These are phyloP conservation scores for Claviceps sp. DNA, from an alignment of 2,329 filamentous ascomycete species.

Conservation along the genomic window DNA sequence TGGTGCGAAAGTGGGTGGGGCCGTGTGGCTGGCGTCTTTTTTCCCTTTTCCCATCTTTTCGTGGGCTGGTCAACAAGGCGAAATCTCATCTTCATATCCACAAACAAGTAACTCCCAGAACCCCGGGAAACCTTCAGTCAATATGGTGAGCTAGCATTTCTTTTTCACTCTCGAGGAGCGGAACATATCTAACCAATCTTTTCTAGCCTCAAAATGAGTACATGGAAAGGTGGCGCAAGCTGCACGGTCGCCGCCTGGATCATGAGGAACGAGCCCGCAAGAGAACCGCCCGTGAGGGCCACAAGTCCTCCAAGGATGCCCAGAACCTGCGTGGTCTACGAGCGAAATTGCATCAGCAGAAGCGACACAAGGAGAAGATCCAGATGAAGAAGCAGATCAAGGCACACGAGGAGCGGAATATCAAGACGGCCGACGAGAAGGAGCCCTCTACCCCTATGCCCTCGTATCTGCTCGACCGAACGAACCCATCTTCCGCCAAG, in stretches of 20 bases:
- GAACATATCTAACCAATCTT: background rate
- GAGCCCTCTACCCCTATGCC: constrained; percentile 73
- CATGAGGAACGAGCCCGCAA: constrained; percentile 85
- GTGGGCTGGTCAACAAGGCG: constrained; percentile 1
- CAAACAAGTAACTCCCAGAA: background rate
- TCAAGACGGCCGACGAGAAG: constrained; percentile 76
- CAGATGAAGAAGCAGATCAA: constrained; percentile 93
- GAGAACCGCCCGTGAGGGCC: constrained; percentile 72
- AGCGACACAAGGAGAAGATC: constrained; percentile 94
- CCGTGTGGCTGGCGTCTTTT: background rate
- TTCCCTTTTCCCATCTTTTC: constrained; percentile 5
- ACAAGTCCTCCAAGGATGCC: constrained; percentile 78
- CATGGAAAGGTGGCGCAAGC: constrained; percentile 59
- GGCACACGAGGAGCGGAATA: constrained; percentile 88
- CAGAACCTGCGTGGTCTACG: constrained; percentile 86
- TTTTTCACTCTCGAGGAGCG: too few species aligned
- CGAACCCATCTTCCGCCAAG: constrained; percentile 44
- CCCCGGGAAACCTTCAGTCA: background rate
- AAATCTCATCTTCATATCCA: constrained; percentile 6
- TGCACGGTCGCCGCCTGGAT: constrained; percentile 46
- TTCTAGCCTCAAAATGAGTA: constrained; percentile 64
- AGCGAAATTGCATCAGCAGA: constrained; percentile 88
- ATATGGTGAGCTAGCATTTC: constrained; percentile 3
- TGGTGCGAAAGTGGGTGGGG: background rate
- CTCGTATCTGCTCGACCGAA: constrained; percentile 86